Base-by-base conservation (phyloP, 2,329 filamentous ascomycete genomes). In the Pyricularia pennisetigena region DNA sequence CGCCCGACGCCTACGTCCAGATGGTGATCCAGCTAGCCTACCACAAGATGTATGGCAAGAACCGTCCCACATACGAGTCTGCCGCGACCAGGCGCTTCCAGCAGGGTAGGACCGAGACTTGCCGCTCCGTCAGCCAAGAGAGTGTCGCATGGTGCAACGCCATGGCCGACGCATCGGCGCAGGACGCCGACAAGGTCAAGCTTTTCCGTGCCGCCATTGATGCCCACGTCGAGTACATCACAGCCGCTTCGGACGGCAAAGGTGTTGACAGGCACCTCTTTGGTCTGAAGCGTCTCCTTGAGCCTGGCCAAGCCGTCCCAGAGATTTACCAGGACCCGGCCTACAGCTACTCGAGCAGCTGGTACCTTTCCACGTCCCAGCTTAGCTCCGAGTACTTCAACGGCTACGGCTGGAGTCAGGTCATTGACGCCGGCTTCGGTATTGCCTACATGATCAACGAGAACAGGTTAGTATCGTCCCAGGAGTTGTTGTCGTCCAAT, bases 361-460 rank as follows among this genome's bases (percentile, higher is more conserved):
- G 95, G 95, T 97, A 88, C 80, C 83, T 99, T 69, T 94, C 90
- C 30, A 93, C 89, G 30, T 93, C 88, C 70, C 96, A 99, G 82
- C 82, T 99, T 77, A 95, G 91, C 80, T 94, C 90, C 41, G 96
- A 99, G 82, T 97, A 92, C 84, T 99, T 98, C 81, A 99, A 99
- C 78, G 95, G 96, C 28, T 99, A 99, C 79, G 95, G 95, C 64
- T 99, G 95, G 95, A 95, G 91, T 76, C 94, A 99, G 82, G 95
- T 99, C 67, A 91, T 98, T 68, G 94, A 98, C 75, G 92, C 90
- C 70, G 95, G 95, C 32, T 99, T 95, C 80, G 95, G 95, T 72
- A 97, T 99, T 76, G 95, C 95, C 57, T 99, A 99, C 79, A 99
- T 99, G 95, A 98, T 99, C 79, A 99, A 99, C 78, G 94, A 98